Evolutionary conservation across 2,329 filamentous ascomycete genomes (phyloP).

Genomic region (Lecanicillium sp.): DNA sequence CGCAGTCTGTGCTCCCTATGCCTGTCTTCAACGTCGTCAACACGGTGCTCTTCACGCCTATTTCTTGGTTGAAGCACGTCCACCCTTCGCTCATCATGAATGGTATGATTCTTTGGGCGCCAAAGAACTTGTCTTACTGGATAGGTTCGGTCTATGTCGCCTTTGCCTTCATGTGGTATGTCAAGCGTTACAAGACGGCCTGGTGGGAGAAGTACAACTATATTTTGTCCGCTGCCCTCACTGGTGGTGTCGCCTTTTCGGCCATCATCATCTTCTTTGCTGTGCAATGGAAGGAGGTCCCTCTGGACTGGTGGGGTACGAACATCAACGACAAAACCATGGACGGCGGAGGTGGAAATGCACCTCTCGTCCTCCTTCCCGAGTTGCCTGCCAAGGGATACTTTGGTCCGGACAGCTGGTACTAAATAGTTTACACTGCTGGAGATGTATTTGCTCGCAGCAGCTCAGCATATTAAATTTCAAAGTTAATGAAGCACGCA

Average conservation of each 20-base stretch:
- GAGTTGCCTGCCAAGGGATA: slow-evolving; percentile 6
- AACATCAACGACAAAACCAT: slow-evolving; percentile 11
- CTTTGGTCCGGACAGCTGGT: slow-evolving; percentile 7
- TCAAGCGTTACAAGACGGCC: slow-evolving; percentile 27
- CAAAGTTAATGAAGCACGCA: too few species aligned
- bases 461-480: too few species aligned
- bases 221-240: slow-evolving; percentile 30
- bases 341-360: slow-evolving; percentile 11
- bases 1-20: slow-evolving; percentile 4
- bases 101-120: slow-evolving; percentile 34
- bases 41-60: slow-evolving; percentile 14
- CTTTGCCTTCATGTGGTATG: slow-evolving; percentile 35
- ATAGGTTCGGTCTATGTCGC: slow-evolving; percentile 32
- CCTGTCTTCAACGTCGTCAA: slow-evolving; percentile 10
- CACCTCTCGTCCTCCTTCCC: background rate
- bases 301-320: slow-evolving; percentile 36
- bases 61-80: slow-evolving; percentile 25
- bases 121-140: slow-evolving; percentile 34
- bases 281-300: slow-evolving; percentile 27
- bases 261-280: slow-evolving; percentile 36
- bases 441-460: too few species aligned
- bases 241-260: slow-evolving; percentile 31
- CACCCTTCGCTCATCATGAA: slow-evolving; percentile 33
- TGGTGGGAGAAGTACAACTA: slow-evolving; percentile 42
- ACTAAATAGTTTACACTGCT: slow-evolving; percentile 1